Base-by-base conservation (phyloP, 2,329 filamentous ascomycete genomes). In the Aureobasidium sp. region DNA sequence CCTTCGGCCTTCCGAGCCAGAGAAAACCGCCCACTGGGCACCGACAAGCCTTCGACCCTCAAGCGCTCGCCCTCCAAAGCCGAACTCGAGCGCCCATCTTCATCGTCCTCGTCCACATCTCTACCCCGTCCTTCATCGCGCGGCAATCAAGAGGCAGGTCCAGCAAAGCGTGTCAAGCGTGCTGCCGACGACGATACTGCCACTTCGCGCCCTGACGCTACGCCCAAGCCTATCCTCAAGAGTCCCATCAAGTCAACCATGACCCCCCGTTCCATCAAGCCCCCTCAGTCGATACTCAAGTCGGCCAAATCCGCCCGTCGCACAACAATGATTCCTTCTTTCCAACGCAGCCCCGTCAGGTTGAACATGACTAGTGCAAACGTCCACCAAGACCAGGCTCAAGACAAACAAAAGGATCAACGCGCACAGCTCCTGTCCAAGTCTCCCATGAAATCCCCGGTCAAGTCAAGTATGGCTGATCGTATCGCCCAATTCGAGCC, bases 1-100 rank as follows among this genome's bases (percentile, higher is more conserved):
- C 81, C 91, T 9, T 96, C 92, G 11, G 84, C 87, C 16, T 94
- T 87, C 77, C 82, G 90, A 64, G 81, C 82, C 27, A 61, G 30
- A 21, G 48, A 59, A 29, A 37, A 75, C 79, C 4, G 79, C 74
- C 39, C 80, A 81, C 9, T 74, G 32, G 44, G 27, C 59, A 53
- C 48, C 39, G 32, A 49, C 59, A 49, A 58, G 44, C 69, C 59
- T 73, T 71, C 64, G 71, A 25, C 77, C 32, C 72, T 86, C 66
- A 86, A 85, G 75, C 79, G 81, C 44, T 82, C 78, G 48, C 70
- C 76, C 34, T 78, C 77, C 45, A 86, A 89, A 75, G 84, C 86
- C 27, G 83, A 85, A 63, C 78, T 91, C 64, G 85, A 88, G 41
- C 69, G 77, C 5, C 81, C 61, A 41, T 52, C 59, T 11, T 65